Base-by-base conservation (phyloP, 495 filamentous ascomycete genomes). In the Tuber calosporum region DNA sequence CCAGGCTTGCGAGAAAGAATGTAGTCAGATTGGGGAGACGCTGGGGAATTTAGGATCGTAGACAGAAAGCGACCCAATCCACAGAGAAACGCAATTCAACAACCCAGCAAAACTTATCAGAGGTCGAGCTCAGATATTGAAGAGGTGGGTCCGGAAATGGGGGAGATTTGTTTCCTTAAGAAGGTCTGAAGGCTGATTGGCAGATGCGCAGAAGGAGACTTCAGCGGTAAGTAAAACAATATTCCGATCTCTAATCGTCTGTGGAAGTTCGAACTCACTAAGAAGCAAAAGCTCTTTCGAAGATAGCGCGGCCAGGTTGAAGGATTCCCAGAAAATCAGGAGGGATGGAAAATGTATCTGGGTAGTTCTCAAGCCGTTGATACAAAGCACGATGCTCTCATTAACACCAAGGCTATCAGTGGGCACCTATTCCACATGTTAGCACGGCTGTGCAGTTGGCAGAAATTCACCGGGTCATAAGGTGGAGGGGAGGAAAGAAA, bases 291-390 rank as follows among this genome's bases (percentile, higher is more conserved):
- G 53, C 70, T 70, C 70, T 78, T 68, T 71, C 70, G 70, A 26
- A 70, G 77, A 73, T 77, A 78, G 77, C 76, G 70, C 76, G 34
- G 76, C 76, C 76, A 78, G 76, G 76, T 77, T 77, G 76, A 77
- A 77, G 62, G 66, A 72, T 70, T 66, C 67, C 53, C n/a, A 13
- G 68, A 77, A 73, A 78, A 77, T 73, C 73, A 70, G 77, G 76
- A 77, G 73, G 74, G 43, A 70, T 74, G 68, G 68, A 78, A 77
- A 77, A 26, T 30, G 53, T 30, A 62, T 30, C 30, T 30, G 26
- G 53, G 11, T 62, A n/a, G 53, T n/a, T 30, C 53, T 62, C 53
- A 62, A 62, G n/a, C 30, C n/a, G 53, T 62, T 26, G 53, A 62
- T 62, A 62, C n/a, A 2, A 62, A 30, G 53, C n/a, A 62, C 9